A percentile compares a stretch with the other conserved stretches of the same genome.
These are phyloP conservation scores for Acanthamoeba lenticulata DNA, from an alignment of 208 protist species.

Conservation along the genomic window DNA sequence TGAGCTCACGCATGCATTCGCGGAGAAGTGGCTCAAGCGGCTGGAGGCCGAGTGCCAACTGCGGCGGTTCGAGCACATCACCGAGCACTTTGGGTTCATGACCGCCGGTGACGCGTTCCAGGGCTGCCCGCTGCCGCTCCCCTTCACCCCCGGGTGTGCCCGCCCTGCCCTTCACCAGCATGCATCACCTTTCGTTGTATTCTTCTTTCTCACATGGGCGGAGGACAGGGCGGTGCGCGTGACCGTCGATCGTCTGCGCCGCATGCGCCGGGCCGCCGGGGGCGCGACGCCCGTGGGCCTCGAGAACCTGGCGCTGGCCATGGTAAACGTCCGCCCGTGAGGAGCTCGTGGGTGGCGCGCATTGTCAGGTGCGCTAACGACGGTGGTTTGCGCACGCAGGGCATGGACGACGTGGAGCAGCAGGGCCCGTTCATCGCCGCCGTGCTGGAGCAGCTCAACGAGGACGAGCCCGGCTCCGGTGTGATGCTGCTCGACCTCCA, in stretches of 20 bases:
- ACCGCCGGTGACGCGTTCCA: not conserved
- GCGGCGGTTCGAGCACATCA: not conserved
- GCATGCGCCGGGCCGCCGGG: not conserved
- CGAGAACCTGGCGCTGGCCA: conserved; percentile 38
- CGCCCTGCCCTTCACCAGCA: not conserved
- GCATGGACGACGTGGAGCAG: not conserved
- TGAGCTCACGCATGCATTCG: no score
- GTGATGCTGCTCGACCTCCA: conserved; percentile 45
- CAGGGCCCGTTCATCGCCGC: not conserved
- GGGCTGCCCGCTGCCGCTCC: conserved; percentile 28
- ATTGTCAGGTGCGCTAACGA: no score
- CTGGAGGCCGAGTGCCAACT: not conserved
- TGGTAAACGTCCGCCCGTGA: not conserved
- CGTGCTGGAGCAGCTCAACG: not conserved
- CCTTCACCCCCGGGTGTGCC: not conserved
- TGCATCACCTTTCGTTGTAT: not conserved
- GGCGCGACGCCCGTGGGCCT: not conserved
- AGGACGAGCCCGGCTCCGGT: no score
- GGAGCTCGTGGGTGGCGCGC: no score
- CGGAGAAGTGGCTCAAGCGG: not conserved
- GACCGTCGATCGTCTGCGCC: not conserved
- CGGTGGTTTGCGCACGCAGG: no score
- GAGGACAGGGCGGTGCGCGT: not conserved
- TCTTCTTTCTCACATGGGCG: not conserved
- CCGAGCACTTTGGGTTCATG: conserved; percentile 55